These are phyloP conservation scores for Aspergillus texensis DNA, from an alignment of 2,329 filamentous ascomycete genomes.

Conservation along the genomic window DNA sequence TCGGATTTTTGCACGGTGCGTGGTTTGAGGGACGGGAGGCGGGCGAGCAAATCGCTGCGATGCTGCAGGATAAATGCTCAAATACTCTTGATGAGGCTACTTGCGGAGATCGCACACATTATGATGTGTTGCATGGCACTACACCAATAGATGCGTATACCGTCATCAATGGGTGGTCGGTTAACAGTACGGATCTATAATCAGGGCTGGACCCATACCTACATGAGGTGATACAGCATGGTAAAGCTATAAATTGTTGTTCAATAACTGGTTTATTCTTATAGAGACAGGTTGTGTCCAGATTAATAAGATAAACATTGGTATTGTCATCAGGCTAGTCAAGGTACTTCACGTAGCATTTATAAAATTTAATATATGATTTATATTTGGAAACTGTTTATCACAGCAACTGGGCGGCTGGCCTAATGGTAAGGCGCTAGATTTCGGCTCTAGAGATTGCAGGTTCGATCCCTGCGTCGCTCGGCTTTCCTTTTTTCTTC, in stretches of 20 bases:
- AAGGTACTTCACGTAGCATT: rapidly evolving
- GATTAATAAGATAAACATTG: background rate
- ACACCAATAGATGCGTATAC: slow-evolving; percentile 33
- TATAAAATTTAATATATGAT: too few species aligned
- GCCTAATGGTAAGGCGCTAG: slow-evolving; percentile 7
- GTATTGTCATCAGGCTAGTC: too few species aligned
- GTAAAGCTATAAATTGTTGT: background rate
- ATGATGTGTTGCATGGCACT: slow-evolving; percentile 33
- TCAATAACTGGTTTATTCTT: background rate
- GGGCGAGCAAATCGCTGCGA: slow-evolving; percentile 40
- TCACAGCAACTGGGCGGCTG: slow-evolving; percentile 1
- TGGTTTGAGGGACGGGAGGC: slow-evolving; percentile 59
- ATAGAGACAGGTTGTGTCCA: background rate
- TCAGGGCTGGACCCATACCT: background rate
- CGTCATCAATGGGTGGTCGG: slow-evolving; percentile 32
- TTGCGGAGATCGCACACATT: slow-evolving; percentile 28
- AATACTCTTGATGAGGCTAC: slow-evolving; percentile 12
- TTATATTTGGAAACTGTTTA: too few species aligned
- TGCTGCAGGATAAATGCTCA: slow-evolving; percentile 26
- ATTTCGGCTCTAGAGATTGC: slow-evolving; percentile 6
- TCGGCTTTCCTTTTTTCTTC: background rate
- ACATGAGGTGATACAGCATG: background rate
- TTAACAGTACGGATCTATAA: slow-evolving; percentile 28
- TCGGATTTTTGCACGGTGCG: slow-evolving; percentile 66
- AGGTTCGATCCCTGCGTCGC: slow-evolving; percentile 7